Percentiles rank a stretch among this genome's conserved stretches.
Evolutionary conservation across 495 filamentous ascomycete species (phyloP).

Genomic region (Lophiostoma macrostomum): DNA sequence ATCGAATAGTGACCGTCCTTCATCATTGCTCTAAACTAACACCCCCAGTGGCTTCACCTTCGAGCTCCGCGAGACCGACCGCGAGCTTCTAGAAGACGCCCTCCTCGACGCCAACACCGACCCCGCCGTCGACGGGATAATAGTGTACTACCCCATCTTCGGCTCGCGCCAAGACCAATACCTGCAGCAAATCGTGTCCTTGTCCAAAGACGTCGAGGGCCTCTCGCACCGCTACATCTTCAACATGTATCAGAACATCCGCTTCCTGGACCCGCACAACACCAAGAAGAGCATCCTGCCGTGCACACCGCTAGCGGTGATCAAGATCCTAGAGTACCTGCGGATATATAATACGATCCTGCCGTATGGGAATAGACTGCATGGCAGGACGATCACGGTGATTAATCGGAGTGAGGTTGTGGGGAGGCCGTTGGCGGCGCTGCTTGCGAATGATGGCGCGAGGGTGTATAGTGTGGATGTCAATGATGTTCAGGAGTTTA

Average conservation of each 20-base stretch:
- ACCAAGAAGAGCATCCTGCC: slow-evolving; percentile 86
- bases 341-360: slow-evolving; percentile 96
- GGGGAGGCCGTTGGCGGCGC: slow-evolving; percentile 85
- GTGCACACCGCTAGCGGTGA: slow-evolving; percentile 89
- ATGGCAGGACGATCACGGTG: slow-evolving; percentile 87
- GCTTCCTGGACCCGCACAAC: slow-evolving; percentile 80
- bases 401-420: slow-evolving; percentile 96
- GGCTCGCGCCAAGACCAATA: slow-evolving; percentile 83
- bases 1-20: slow-evolving; percentile 20
- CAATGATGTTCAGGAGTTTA: slow-evolving; percentile 87
- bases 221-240: slow-evolving; percentile 90
- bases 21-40: neutral
- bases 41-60: slow-evolving; percentile 76
- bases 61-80: slow-evolving; percentile 73
- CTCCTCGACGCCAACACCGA: slow-evolving; percentile 82
- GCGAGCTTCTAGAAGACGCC: slow-evolving; percentile 82
- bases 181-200: slow-evolving; percentile 88
- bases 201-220: slow-evolving; percentile 92
- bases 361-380: slow-evolving; percentile 87
- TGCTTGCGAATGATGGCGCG: slow-evolving; percentile 94
- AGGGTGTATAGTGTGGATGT: slow-evolving; percentile 93
- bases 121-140: slow-evolving; percentile 77
- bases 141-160: slow-evolving; percentile 98
- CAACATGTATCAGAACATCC: slow-evolving; percentile 99
- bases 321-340: slow-evolving; percentile 94